phyloP scores from a whole-genome alignment of 331 rosid species.

The Quercus lobata region DNA sequence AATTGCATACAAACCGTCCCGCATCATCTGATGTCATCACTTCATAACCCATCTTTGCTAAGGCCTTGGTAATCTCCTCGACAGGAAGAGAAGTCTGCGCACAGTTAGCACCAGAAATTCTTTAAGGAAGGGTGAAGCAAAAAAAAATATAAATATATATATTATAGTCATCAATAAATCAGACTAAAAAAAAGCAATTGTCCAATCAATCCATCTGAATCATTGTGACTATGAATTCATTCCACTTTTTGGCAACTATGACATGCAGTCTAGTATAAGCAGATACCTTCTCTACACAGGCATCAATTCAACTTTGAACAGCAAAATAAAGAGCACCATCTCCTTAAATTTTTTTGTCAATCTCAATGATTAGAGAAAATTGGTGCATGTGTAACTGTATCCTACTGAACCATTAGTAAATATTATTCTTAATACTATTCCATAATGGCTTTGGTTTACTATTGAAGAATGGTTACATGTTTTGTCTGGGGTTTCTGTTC shows the following conservation, averaged over 20 bases:
- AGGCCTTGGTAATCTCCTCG: conserved; percentile 68
- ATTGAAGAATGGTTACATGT: not conserved
- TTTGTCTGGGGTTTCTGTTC: not conserved
- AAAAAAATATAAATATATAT: not conserved
- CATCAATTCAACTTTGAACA: not conserved
- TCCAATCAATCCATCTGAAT: not conserved
- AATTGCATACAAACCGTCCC: conserved; percentile 94
- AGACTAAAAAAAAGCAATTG: not conserved
- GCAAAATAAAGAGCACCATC: not conserved
- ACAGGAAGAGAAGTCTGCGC: conserved; percentile 79
- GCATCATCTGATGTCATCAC: conserved; percentile 92
- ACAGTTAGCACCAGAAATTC: conserved; percentile 5
- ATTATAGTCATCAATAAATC: not conserved
- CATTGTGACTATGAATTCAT: not conserved
- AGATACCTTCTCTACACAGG: not conserved
- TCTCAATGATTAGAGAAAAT: not conserved
- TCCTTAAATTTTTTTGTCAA: not conserved
- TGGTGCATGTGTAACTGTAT: not conserved
- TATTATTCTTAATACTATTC: not conserved
- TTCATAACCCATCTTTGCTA: conserved; percentile 69
- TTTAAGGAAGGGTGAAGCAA: not conserved
- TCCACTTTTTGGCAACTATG: not conserved
- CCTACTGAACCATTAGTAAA: not conserved
- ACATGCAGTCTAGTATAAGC: not conserved
- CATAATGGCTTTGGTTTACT: not conserved